A percentile compares a stretch with the other conserved stretches of the same genome.
Conservation (phyloP, 495 filamentous ascomycete species). For the Tuber microsphaerosporum region DNA sequence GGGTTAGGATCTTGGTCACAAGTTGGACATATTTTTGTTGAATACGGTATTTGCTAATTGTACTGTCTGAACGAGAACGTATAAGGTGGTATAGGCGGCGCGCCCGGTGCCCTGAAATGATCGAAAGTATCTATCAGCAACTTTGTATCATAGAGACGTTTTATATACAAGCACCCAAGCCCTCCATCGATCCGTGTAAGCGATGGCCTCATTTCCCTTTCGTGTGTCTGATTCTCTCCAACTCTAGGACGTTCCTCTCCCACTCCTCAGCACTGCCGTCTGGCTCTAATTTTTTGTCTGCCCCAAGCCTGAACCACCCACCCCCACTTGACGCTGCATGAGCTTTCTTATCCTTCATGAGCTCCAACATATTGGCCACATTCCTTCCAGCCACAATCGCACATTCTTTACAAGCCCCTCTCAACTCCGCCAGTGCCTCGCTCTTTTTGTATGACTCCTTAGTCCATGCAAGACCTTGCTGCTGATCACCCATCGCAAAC, state of each 20-base stretch:
- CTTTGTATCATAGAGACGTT: background rate
- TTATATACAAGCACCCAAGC: background rate
- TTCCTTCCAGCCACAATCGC: constrained; percentile 63
- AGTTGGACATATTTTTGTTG: background rate
- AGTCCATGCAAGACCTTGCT: constrained; percentile 74
- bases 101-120: background rate
- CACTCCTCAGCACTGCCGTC: constrained; percentile 44
- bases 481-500: constrained; percentile 53
- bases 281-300: constrained; percentile 32
- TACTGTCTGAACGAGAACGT: background rate
- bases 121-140: background rate
- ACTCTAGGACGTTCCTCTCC: constrained; percentile 46
- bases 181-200: background rate
- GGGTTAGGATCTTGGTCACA: background rate
- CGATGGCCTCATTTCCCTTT: constrained; percentile 29
- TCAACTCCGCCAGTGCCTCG: constrained; percentile 49
- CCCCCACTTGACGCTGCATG: constrained; percentile 41
- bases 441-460: constrained; percentile 48
- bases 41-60: background rate
- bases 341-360: constrained; percentile 51
- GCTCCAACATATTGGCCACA: constrained; percentile 63
- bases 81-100: background rate
- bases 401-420: constrained; percentile 62
- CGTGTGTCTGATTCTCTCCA: constrained; percentile 47
- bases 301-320: constrained; percentile 50